Base-by-base conservation (phyloP, 2,329 filamentous ascomycete species). In the Drechslerella dactyloides region DNA sequence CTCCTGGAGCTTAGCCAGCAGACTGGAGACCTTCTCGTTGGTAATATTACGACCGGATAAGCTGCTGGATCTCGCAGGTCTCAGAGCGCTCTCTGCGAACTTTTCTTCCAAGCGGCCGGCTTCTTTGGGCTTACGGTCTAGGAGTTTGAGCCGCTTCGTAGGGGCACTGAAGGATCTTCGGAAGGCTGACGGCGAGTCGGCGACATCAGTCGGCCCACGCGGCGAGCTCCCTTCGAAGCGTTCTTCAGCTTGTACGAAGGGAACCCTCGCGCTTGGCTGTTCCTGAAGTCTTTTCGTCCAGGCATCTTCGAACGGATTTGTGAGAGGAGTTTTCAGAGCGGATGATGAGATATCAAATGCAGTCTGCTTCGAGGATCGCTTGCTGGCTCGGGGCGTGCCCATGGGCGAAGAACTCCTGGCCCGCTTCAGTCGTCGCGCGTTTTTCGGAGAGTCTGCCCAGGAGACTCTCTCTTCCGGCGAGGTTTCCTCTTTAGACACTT, bases 321-420 rank as follows among this genome's bases (percentile, higher is more conserved):
- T 84, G 74, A 89, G 85, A 11, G 88, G 87, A 0, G 88, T 89
- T 74, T 85, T 87, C 48, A 90, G 40, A 33, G 68, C 60, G 6
- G 68, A 42, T 4, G 68, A 72, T 79, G 0, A 85, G 82, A 60
- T 84, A 82, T 42, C 85, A 84, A 46, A 88, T 79, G 73, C 83
- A 83, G 76, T 86, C 84, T 42, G 87, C 80, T 75, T 89, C 86
- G 72, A 88, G 81, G 0, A 83, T 74, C 65, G 80, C 78, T 75
- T 79, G 79, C 77, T 5, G 82, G 81, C 0, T 80, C 24, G 78
- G 79, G 90, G 89, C 1, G 90, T 92, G 3, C 87, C 87, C 1
- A 84, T 80, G 0, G 90, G 89, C 0, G 90, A 92, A 11, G 89
- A 91, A 80, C 89, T 92, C 75, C 86, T 85, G 15, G 88, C 86